Base-by-base conservation (phyloP, 2,329 filamentous ascomycete species). In the Claviceps monticola region DNA sequence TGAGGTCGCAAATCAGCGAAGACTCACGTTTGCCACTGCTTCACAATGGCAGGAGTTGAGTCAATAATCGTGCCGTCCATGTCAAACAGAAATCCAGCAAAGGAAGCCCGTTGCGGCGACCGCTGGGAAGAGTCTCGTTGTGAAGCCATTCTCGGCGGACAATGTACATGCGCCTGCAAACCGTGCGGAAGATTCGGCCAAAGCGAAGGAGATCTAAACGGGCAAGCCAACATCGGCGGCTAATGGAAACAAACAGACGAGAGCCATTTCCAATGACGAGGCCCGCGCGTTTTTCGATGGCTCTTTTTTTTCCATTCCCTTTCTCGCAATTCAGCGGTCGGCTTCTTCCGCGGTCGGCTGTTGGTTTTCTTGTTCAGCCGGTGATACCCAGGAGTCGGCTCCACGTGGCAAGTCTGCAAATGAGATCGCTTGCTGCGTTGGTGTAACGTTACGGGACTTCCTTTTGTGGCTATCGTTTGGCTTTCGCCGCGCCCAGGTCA, bases 51-150 rank as follows among this genome's bases (percentile, higher is more conserved):
- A 19, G 75, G 72, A 2, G 86, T 91, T 16, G 84, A 88, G 65
- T 91, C 86, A 61, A 91, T 88, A 57, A 91, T 85, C 17, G 86
- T 90, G 41, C 86, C 86, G 64, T 89, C 84, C 82, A 88, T 86
- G 64, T 88, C 84, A 60, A 87, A 83, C 5, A 86, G 72, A 56
- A 80, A 74, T 16, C 76, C 78, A 46, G 75, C 68, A 59, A 81
- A 79, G 46, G 71, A 64, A 46, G 72, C 68, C 49, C 66, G 66
- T 55, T 72, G 67, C 8, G 75, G 66, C 19, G 73, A 69, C 34
- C 43, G 37, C 37, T 71, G 67, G 43, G 62, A 66, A 56, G 69
- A 76, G 48, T 64, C 60, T 29, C 63, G 63, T 52, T 59, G 60
- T 16, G 66, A 67, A 17, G 60, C 64, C 66, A 68, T 68, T 17